Evolutionary conservation across 2,329 filamentous ascomycete genomes (phyloP).

Genomic region (Pseudogymnoascus sp.): DNA sequence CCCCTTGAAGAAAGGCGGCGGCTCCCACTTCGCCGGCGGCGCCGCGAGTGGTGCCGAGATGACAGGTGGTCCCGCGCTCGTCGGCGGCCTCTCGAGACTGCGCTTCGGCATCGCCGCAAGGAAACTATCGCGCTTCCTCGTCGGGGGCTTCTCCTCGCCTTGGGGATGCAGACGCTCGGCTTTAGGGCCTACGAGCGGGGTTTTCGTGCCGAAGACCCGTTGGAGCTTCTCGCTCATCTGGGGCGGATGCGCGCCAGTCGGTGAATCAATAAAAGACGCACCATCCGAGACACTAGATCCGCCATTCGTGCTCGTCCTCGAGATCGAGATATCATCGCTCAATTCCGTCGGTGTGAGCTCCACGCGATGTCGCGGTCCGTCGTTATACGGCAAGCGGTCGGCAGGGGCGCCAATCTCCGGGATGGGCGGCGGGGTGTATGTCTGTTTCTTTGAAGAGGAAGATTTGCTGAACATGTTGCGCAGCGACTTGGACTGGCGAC

Average conservation of each 20-base stretch:
- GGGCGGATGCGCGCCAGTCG: not conserved
- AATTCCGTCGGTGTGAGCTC: not conserved
- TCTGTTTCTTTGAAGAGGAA: not conserved
- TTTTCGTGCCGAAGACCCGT: not conserved
- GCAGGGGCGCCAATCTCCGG: not conserved
- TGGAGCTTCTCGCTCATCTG: not conserved
- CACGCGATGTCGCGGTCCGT: not conserved
- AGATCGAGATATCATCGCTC: not conserved
- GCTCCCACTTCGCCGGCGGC: not conserved
- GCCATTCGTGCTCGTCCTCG: not conserved
- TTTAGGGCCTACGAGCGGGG: not conserved
- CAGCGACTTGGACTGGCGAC: not conserved
- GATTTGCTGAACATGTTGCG: not conserved
- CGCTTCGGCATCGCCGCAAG: not conserved
- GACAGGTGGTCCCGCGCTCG: not conserved
- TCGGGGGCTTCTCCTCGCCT: not conserved
- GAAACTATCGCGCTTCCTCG: not conserved
- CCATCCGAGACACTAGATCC: not conserved
- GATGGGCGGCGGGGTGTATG: not conserved
- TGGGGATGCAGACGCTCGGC: not conserved
- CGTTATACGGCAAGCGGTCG: not conserved
- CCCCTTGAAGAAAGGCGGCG: not conserved
- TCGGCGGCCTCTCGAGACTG: not conserved
- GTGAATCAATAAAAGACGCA: not conserved
- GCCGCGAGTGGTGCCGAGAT: not conserved